Base-by-base conservation (phyloP, 176 grass and related monocot genomes). In the Stipa capillata region DNA sequence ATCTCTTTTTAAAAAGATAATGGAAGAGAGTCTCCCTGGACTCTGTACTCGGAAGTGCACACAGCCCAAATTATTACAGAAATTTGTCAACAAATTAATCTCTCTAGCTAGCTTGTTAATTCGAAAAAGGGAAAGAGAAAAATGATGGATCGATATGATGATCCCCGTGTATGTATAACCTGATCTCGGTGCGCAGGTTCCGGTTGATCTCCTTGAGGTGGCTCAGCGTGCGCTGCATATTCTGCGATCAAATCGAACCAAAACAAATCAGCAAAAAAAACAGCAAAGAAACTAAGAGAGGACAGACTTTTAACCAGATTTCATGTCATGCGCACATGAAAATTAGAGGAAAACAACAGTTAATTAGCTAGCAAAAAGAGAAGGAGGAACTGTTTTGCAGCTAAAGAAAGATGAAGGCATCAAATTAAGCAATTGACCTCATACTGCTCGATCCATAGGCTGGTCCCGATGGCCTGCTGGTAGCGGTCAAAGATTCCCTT, bases 171-270 rank as follows among this genome's bases (percentile, higher is more conserved):
- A n/a, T n/a, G n/a, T n/a, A 68, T 18, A 8, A 15, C 94, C 96
- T 89, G 78, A 99, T 99, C 86, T 99, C 91, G 6, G 84, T 95
- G 74, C 86, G 92, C 24, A 99, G 92, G 66, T 93, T 90, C 2
- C 88, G 74, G 6, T 99, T 99, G 83, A 99, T 92, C 83, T 99
- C 87, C 84, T 89, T 99, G 77, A 99, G 90, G 76, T 95, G 92
- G 72, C 80, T 95, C 64, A 95, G 86, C 48, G 88, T 99, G 32
- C 80, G 89, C 76, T 99, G 96, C 92, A 99, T 99, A 69, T 86
- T 99, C 96, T 99, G 78, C 7, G 34, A 65, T 3, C 14, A 58
- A 42, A 41, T 6, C 20, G 16, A 73, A 60, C 0, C 27, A 66
- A 41, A 55, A 3, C 2, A 0, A 59, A 69, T 80, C 18, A 48